phyloP scores from a whole-genome alignment of 768 basidiomycete genomes.

The Nidularia pulvinata region DNA sequence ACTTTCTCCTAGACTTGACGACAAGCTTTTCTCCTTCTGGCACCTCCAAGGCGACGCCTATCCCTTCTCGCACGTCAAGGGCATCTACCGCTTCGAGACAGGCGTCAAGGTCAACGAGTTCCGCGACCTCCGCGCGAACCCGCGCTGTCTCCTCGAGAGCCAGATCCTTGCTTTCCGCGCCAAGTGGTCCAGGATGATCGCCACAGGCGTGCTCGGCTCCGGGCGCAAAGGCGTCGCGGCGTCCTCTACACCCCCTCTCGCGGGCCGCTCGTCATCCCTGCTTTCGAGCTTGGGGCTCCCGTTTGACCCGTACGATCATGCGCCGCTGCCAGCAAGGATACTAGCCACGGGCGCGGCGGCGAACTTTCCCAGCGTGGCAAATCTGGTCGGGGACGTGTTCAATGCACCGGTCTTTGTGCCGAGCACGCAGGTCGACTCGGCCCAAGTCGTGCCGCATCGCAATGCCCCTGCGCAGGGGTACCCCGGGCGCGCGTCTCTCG shows the following conservation, averaged over 20 bases:
- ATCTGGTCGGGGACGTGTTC: conserved; percentile 81
- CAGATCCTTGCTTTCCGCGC: conserved; percentile 83
- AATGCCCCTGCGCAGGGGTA: conserved; percentile 73
- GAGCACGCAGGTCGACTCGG: conserved; percentile 73
- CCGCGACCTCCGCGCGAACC: conserved; percentile 86
- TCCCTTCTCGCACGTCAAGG: conserved; percentile 79
- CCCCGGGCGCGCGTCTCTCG: conserved; percentile 69
- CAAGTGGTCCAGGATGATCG: conserved; percentile 75
- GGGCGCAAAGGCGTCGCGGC: conserved; percentile 26
- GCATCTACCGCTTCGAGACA: conserved; percentile 86
- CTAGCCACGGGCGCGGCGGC: conserved; percentile 79
- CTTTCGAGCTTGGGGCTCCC: conserved; percentile 57
- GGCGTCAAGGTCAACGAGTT: conserved; percentile 89
- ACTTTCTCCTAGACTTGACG: conserved; percentile 62
- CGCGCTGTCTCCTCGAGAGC: conserved; percentile 82
- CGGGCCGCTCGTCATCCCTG: conserved; percentile 18
- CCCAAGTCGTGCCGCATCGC: conserved; percentile 68
- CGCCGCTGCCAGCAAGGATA: conserved; percentile 62
- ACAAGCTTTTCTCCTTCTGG: conserved; percentile 93
- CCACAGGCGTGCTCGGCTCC: conserved; percentile 66
- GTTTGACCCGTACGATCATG: conserved; percentile 80
- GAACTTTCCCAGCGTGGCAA: conserved; percentile 82
- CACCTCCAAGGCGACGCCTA: conserved; percentile 77
- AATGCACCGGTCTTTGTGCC: conserved; percentile 81
- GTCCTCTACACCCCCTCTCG: conserved; percentile 27